These are phyloP conservation scores for Copromyces sp. DNA, from an alignment of 495 filamentous ascomycete species.

Conservation along the genomic window DNA sequence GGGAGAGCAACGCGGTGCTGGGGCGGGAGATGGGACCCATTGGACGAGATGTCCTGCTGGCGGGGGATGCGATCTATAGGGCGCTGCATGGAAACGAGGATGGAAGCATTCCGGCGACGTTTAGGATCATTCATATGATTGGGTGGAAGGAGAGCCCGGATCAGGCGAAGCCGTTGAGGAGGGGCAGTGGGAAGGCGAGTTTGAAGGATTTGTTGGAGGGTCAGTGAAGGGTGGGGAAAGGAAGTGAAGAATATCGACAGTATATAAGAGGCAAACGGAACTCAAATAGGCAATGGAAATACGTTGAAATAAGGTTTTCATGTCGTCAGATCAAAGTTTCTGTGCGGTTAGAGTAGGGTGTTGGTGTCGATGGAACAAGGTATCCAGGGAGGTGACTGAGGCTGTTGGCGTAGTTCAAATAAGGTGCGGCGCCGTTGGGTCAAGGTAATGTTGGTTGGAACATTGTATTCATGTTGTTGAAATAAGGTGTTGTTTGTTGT, in stretches of 20 bases:
- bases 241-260: neutral
- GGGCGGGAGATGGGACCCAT: constrained; percentile 69
- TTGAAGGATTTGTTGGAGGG: constrained; percentile 68
- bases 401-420: neutral
- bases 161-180: constrained; percentile 65
- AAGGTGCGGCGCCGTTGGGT: neutral
- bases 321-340: neutral
- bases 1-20: constrained; percentile 77
- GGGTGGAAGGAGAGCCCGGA: constrained; percentile 84
- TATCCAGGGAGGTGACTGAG: neutral
- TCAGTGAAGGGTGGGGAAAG: constrained; percentile 11
- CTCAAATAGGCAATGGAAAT: neutral
- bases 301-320: neutral
- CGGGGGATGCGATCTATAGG: constrained; percentile 81
- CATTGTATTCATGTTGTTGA: neutral
- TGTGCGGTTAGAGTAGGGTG: neutral
- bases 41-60: constrained; percentile 72
- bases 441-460: too few relatives aligned
- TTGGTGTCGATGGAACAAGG: neutral
- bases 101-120: constrained; percentile 76
- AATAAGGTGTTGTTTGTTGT: neutral
- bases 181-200: constrained; percentile 75
- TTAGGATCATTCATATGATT: constrained; percentile 91
- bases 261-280: neutral
- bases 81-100: constrained; percentile 65